Evolutionary conservation across 2,329 filamentous ascomycete species (phyloP).

Genomic region (Pseudocercospora fijiensis): DNA sequence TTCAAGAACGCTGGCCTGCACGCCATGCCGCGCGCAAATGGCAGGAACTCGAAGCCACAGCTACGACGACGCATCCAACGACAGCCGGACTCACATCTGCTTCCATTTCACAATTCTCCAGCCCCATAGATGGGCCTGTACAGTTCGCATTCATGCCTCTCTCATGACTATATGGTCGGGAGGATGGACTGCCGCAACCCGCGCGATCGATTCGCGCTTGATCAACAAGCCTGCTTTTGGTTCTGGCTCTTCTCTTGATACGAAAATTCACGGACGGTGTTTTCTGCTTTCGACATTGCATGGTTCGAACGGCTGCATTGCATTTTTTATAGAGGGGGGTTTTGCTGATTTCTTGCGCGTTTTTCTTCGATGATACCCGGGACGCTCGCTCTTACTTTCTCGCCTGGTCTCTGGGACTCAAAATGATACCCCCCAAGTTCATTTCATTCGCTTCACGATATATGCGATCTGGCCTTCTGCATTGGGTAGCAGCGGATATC

Average conservation of each 20-base stretch:
- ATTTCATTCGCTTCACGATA: slow-evolving; percentile 7
- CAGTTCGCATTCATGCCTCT: slow-evolving; percentile 36
- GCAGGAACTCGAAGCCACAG: slow-evolving; percentile 43
- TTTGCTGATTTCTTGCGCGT: not conserved
- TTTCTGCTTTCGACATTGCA: not conserved
- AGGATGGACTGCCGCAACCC: slow-evolving; percentile 4
- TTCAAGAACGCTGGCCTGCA: slow-evolving; percentile 53
- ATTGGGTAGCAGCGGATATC: not conserved
- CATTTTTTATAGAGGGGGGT: not conserved
- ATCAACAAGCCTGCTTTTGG: not conserved
- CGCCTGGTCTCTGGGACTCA: not conserved
- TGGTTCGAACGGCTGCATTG: not conserved
- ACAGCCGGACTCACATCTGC: slow-evolving; percentile 27
- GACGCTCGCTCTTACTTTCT: not conserved
- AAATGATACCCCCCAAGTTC: slow-evolving; percentile 3
- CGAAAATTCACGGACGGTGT: not conserved
- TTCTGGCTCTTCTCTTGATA: not conserved
- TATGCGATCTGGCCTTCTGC: not conserved
- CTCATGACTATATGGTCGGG: slow-evolving; percentile 31
- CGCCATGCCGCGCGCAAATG: slow-evolving; percentile 54
- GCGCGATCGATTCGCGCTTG: slow-evolving; percentile 1
- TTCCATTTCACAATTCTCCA: slow-evolving; percentile 33
- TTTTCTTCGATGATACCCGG: slow-evolving; percentile 9
- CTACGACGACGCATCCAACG: slow-evolving; percentile 29
- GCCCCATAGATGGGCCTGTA: slow-evolving; percentile 30